These are phyloP conservation scores for Chrysosphaeria jannelii DNA, from an alignment of 2,329 filamentous ascomycete genomes.

Conservation along the genomic window DNA sequence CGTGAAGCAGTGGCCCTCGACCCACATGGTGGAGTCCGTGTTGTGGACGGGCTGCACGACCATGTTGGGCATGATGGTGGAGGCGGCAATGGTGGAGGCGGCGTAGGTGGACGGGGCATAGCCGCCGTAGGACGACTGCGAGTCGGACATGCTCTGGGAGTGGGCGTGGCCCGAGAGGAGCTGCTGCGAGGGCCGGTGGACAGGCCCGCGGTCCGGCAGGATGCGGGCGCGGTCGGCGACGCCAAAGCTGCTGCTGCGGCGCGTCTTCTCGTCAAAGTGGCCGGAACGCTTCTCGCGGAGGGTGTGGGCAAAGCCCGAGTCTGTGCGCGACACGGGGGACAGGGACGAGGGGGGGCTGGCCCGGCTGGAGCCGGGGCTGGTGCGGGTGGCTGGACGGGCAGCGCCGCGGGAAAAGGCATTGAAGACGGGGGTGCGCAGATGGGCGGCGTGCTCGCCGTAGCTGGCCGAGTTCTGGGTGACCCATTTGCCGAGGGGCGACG, in stretches of 20 bases:
- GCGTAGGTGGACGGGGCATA: slow-evolving; percentile 68
- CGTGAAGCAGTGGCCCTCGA: slow-evolving; percentile 57
- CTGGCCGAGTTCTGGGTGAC: slow-evolving; percentile 70
- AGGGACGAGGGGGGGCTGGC: slow-evolving; percentile 51
- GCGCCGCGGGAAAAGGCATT: slow-evolving; percentile 73
- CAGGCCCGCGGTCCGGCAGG: slow-evolving; percentile 14
- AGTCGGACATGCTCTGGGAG: slow-evolving; percentile 26
- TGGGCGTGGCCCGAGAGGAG: slow-evolving; percentile 14
- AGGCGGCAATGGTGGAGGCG: slow-evolving; percentile 59
- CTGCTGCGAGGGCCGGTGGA: slow-evolving; percentile 31
- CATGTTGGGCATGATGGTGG: slow-evolving; percentile 66
- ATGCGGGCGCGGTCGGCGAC: slow-evolving; percentile 28
- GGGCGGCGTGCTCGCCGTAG: slow-evolving; percentile 34
- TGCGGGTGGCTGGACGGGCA: slow-evolving; percentile 25
- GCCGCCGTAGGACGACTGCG: slow-evolving; percentile 37
- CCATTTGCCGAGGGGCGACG: slow-evolving; percentile 54
- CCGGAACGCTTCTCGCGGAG: slow-evolving; percentile 83
- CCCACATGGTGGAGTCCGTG: slow-evolving; percentile 54
- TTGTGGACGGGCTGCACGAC: slow-evolving; percentile 50
- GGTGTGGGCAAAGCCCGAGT: slow-evolving; percentile 71
- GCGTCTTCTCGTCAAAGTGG: slow-evolving; percentile 57
- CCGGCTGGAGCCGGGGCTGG: slow-evolving; percentile 29
- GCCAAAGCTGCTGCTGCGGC: slow-evolving; percentile 79
- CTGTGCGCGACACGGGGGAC: slow-evolving; percentile 61
- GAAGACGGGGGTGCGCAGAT: slow-evolving; percentile 38